A percentile compares a stretch with the other conserved stretches of the same genome.
Evolutionary conservation across 257 asterid species (phyloP).

Genomic region (Nicotiana tomentosiformis): DNA sequence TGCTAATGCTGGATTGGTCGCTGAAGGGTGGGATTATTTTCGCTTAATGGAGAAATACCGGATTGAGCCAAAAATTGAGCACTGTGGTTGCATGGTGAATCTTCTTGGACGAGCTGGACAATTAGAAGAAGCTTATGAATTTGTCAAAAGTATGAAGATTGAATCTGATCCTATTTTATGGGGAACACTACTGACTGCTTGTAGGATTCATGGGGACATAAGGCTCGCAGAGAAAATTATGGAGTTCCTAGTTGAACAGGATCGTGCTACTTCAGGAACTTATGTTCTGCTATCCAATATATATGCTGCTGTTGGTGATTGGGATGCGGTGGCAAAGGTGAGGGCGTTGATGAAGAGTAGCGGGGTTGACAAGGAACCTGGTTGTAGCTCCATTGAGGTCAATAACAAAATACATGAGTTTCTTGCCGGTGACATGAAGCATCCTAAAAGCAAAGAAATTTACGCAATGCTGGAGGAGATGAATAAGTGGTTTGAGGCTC

Average conservation of each 20-base stretch:
- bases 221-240: slow-evolving; percentile 19
- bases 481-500: slow-evolving; percentile 14
- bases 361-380: slow-evolving; percentile 26
- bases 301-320: slow-evolving; percentile 22
- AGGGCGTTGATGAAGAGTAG: slow-evolving; percentile 25
- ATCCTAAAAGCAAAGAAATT: slow-evolving; percentile 22
- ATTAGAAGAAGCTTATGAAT: slow-evolving; percentile 19
- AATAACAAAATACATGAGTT: slow-evolving; percentile 21
- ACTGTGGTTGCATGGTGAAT: slow-evolving; percentile 29
- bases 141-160: slow-evolving; percentile 22
- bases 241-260: slow-evolving; percentile 8
- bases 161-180: slow-evolving; percentile 24
- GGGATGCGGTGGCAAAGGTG: slow-evolving; percentile 27
- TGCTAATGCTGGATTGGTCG: slow-evolving; percentile 25
- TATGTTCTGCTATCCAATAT: slow-evolving; percentile 30
- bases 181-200: slow-evolving; percentile 26
- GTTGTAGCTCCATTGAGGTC: slow-evolving; percentile 32
- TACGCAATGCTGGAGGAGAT: slow-evolving; percentile 25
- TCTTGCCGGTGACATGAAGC: slow-evolving; percentile 24
- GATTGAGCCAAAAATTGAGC: slow-evolving; percentile 19
- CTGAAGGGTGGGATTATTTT: slow-evolving; percentile 22
- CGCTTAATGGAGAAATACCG: slow-evolving; percentile 14
- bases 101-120: slow-evolving; percentile 25
- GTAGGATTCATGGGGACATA: slow-evolving; percentile 19
- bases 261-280: slow-evolving; percentile 17